These are phyloP conservation scores for Elaphomyces granulatus DNA, from an alignment of 495 filamentous ascomycete genomes.

Conservation along the genomic window DNA sequence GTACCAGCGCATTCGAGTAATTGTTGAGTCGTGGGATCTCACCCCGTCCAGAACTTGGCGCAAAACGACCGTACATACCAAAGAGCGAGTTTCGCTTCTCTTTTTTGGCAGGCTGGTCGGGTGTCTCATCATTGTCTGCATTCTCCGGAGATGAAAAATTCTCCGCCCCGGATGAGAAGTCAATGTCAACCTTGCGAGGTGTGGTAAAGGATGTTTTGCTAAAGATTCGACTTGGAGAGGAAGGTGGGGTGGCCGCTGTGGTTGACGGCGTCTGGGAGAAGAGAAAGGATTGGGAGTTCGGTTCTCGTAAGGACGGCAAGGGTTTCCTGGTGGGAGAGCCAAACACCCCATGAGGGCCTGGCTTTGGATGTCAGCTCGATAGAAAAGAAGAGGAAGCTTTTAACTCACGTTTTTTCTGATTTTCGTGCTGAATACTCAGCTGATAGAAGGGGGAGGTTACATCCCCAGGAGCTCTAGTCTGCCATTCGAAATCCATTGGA, in stretches of 20 bases:
- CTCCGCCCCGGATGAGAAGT: slow-evolving; percentile 70
- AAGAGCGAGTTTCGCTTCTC: slow-evolving; percentile 32
- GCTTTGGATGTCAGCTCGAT: no score
- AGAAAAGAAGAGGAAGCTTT: slow-evolving; percentile 1
- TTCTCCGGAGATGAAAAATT: slow-evolving; percentile 59
- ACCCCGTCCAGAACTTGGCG: slow-evolving; percentile 40
- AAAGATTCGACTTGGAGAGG: slow-evolving; percentile 31
- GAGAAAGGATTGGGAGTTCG: slow-evolving; percentile 33
- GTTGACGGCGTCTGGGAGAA: slow-evolving; percentile 24
- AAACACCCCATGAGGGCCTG: slow-evolving; percentile 39
- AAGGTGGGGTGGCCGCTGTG: slow-evolving; percentile 15
- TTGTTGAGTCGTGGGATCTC: slow-evolving; percentile 39
- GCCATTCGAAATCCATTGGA: slow-evolving; percentile 59
- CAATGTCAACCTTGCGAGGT: slow-evolving; percentile 57
- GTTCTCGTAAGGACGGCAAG: slow-evolving; percentile 27
- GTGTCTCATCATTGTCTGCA: slow-evolving; percentile 53
- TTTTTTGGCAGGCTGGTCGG: slow-evolving; percentile 38
- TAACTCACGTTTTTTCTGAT: slow-evolving; percentile 37
- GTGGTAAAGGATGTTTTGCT: slow-evolving; percentile 63
- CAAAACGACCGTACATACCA: slow-evolving; percentile 31
- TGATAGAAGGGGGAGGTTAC: slow-evolving; percentile 44
- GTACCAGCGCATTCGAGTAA: slow-evolving; percentile 37
- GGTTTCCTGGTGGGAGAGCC: slow-evolving; percentile 37
- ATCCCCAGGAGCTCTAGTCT: slow-evolving; percentile 41
- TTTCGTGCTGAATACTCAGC: slow-evolving; percentile 30